Evolutionary conservation across 306 rosid species (phyloP).

Genomic region (Inga oerstediana): DNA sequence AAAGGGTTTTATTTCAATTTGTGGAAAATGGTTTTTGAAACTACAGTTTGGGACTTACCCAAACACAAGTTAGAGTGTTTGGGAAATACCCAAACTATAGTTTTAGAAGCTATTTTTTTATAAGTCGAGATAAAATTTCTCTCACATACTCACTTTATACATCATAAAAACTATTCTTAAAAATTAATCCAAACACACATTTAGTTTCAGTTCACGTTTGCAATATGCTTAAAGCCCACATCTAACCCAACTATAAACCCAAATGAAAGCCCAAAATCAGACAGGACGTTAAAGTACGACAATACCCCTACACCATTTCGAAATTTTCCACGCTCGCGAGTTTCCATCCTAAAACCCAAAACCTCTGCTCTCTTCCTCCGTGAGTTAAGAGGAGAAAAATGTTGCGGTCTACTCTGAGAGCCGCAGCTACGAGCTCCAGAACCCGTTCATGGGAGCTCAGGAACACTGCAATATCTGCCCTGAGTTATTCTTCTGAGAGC

Average conservation of each 20-base stretch:
- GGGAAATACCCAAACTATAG: too few species aligned
- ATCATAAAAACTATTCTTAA: too few species aligned
- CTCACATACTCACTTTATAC: too few species aligned
- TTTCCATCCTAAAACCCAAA: slow-evolving; percentile 38
- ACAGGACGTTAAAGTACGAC: slow-evolving; percentile 6
- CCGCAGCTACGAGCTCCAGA: slow-evolving; percentile 43
- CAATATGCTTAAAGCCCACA: neutral
- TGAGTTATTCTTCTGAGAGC: slow-evolving; percentile 50
- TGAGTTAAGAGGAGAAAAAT: slow-evolving; percentile 33
- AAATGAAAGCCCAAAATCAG: neutral
- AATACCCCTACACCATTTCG: slow-evolving; percentile 23
- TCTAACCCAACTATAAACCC: neutral
- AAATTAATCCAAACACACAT: too few species aligned
- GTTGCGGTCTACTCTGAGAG: slow-evolving; percentile 55
- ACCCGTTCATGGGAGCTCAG: slow-evolving; percentile 35
- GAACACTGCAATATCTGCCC: slow-evolving; percentile 32
- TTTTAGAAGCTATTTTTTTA: too few species aligned
- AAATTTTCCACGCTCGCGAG: neutral
- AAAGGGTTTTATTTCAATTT: too few species aligned
- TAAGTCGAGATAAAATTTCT: too few species aligned
- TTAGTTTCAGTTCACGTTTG: neutral
- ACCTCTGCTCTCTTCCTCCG: slow-evolving; percentile 12
- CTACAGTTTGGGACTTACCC: too few species aligned
- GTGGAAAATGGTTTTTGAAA: too few species aligned
- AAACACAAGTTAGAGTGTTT: too few species aligned